A percentile compares a stretch with the other conserved stretches of the same genome.
These are phyloP conservation scores for Aspergillus costaricaensis DNA, from an alignment of 2,329 filamentous ascomycete genomes.

Conservation along the genomic window DNA sequence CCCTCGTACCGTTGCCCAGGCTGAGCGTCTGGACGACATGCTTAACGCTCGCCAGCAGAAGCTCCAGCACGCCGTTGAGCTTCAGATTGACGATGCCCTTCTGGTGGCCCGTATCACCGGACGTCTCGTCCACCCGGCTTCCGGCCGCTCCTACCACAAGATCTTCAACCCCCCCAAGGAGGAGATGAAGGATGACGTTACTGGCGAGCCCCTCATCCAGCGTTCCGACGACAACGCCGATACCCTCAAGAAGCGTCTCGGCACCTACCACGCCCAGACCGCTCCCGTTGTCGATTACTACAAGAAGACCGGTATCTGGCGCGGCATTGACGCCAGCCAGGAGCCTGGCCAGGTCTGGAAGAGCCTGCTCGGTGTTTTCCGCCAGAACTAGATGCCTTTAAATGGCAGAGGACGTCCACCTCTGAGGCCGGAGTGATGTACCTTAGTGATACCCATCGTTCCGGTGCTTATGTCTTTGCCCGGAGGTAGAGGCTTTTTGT, in stretches of 20 bases:
- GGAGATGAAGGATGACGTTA: slow-evolving; percentile 92
- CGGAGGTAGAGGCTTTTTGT: not conserved
- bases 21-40: slow-evolving; percentile 93
- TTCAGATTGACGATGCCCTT: slow-evolving; percentile 92
- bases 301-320: slow-evolving; percentile 97
- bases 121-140: slow-evolving; percentile 91
- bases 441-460: slow-evolving; percentile 5
- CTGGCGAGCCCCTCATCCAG: slow-evolving; percentile 94
- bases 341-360: slow-evolving; percentile 96
- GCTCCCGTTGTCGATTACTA: slow-evolving; percentile 93
- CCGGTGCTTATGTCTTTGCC: not conserved
- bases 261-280: slow-evolving; percentile 93
- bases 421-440: slow-evolving; percentile 8
- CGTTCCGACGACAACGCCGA: slow-evolving; percentile 96
- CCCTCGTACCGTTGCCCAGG: slow-evolving; percentile 93
- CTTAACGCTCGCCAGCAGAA: slow-evolving; percentile 74
- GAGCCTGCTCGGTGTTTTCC: slow-evolving; percentile 82
- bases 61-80: slow-evolving; percentile 92
- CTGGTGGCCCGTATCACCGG: slow-evolving; percentile 96
- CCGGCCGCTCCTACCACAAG: slow-evolving; percentile 95
- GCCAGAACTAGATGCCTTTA: slow-evolving; percentile 50
- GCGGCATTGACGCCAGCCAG: slow-evolving; percentile 91
- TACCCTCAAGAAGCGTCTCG: slow-evolving; percentile 89
- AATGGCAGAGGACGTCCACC: not conserved
- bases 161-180: slow-evolving; percentile 98